Evolutionary conservation across 257 asterid genomes (phyloP).

Genomic region (Rehmannia glutinosa): DNA sequence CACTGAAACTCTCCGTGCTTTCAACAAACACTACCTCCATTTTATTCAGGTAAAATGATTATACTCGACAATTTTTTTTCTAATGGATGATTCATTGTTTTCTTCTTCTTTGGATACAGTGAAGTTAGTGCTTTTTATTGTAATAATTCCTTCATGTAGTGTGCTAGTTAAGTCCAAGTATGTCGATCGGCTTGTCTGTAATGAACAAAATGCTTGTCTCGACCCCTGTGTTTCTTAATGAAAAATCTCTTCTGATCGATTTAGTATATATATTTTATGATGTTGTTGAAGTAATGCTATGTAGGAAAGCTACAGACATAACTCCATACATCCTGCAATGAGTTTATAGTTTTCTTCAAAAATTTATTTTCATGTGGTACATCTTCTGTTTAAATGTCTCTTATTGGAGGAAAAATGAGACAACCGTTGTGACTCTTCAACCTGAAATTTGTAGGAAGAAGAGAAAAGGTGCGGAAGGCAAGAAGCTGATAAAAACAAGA

Average conservation of each 20-base stretch:
- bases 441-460: constrained; percentile 42
- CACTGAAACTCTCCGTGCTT: constrained; percentile 53
- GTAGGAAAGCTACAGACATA: neutral
- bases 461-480: constrained; percentile 38
- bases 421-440: neutral
- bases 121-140: neutral
- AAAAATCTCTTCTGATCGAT: neutral
- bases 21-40: constrained; percentile 60
- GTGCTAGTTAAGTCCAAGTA: neutral
- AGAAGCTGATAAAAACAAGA: constrained; percentile 18
- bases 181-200: neutral
- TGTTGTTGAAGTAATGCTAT: neutral
- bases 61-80: neutral
- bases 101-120: neutral
- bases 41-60: constrained; percentile 64
- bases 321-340: neutral
- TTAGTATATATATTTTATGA: too few species aligned
- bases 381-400: neutral
- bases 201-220: neutral
- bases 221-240: neutral
- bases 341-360: neutral
- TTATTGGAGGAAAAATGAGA: neutral
- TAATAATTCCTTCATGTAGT: neutral
- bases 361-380: too few species aligned
- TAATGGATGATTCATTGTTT: neutral